Conservation (phyloP, 2,329 filamentous ascomycete genomes). For the Diplodia intermedia region DNA sequence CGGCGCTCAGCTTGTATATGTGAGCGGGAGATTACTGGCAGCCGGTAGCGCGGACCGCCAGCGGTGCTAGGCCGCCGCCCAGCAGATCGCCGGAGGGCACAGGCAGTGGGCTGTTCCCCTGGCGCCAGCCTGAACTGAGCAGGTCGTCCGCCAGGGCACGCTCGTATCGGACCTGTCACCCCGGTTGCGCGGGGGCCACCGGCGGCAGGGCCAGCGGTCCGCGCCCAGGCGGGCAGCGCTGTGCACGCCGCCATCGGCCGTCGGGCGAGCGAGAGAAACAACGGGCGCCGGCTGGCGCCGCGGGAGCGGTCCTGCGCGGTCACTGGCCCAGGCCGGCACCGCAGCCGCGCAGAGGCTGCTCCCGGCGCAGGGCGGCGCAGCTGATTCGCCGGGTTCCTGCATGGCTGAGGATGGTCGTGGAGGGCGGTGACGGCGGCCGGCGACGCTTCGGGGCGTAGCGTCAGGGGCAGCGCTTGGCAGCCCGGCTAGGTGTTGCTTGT, state of each 20-base stretch:
- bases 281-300: background rate
- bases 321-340: background rate
- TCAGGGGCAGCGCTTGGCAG: conserved; percentile 20
- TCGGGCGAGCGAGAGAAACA: background rate
- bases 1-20: conserved; percentile 32
- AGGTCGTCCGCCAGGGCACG: conserved; percentile 27
- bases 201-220: conserved; percentile 5
- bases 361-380: background rate
- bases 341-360: background rate
- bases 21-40: conserved; percentile 32
- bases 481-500: conserved; percentile 23
- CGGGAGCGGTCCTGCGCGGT: background rate
- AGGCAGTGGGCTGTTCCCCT: conserved; percentile 30
- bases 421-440: conserved; percentile 6
- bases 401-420: background rate
- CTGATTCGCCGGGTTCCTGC: conserved; percentile 31
- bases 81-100: conserved; percentile 28
- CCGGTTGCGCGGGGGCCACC: conserved; percentile 21
- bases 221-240: conserved; percentile 19
- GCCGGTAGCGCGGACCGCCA: conserved; percentile 25
- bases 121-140: conserved; percentile 31
- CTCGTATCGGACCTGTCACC: conserved; percentile 22
- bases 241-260: background rate
- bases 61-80: conserved; percentile 23
- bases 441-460: conserved; percentile 19